phyloP scores from a whole-genome alignment of 164 flowering plant genomes.

The Berberis vulgaris region DNA sequence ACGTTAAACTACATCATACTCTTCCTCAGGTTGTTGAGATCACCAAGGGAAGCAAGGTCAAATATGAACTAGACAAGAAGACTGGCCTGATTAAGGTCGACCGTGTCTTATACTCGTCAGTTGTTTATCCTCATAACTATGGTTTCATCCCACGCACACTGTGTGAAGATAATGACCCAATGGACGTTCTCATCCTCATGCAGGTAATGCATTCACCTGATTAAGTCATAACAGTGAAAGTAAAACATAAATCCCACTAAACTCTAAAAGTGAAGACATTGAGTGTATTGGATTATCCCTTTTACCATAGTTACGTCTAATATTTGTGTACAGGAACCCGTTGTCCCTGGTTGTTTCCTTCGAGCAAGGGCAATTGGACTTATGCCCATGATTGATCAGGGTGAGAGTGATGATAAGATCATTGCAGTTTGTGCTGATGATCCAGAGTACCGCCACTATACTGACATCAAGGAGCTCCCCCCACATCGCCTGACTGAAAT shows the following conservation, averaged over 20 bases:
- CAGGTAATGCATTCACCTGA: not conserved
- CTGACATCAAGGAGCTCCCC: not conserved
- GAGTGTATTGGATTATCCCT: not conserved
- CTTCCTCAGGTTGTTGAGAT: constrained; percentile 61
- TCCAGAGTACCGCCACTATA: not conserved
- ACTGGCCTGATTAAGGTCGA: constrained; percentile 80
- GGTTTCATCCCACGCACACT: not conserved
- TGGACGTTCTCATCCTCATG: not conserved
- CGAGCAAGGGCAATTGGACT: not conserved
- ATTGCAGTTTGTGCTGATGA: not conserved
- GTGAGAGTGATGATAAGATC: not conserved
- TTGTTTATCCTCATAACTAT: constrained; percentile 43
- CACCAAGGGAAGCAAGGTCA: constrained; percentile 77
- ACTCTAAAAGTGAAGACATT: not conserved
- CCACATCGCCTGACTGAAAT: not conserved
- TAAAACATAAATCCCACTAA: not conserved
- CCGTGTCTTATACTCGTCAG: constrained; percentile 60
- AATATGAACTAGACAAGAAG: constrained; percentile 81
- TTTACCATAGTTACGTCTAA: not conserved
- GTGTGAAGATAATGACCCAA: not conserved
- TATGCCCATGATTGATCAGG: not conserved
- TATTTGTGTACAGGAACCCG: not conserved
- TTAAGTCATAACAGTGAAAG: not conserved
- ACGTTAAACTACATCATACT: constrained; percentile 7
- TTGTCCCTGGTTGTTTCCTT: not conserved